Percentiles rank a stretch among this genome's conserved stretches.
These are phyloP conservation scores for Fusarium austroafricanum DNA, from an alignment of 2,329 filamentous ascomycete species.

Conservation along the genomic window DNA sequence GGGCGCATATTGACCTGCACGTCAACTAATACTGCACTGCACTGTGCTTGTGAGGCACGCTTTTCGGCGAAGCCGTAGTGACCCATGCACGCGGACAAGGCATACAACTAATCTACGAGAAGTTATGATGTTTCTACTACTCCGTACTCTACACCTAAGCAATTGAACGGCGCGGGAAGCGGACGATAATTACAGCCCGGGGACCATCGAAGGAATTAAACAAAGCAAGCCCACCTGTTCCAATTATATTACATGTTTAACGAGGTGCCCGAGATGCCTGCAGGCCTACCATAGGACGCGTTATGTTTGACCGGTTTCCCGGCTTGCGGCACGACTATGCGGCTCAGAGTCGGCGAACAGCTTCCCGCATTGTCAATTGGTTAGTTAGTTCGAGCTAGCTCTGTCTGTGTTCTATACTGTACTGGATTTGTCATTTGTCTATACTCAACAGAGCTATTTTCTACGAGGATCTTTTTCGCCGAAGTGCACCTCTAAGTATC, in stretches of 20 bases:
- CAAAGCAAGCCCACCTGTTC: background rate
- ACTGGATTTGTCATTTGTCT: background rate
- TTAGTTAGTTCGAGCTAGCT: background rate
- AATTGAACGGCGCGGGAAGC: background rate
- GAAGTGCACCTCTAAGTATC: background rate
- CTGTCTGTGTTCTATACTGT: background rate
- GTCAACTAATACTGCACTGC: slow-evolving; percentile 1
- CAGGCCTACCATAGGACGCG: too few relatives aligned
- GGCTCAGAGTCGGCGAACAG: slow-evolving; percentile 2
- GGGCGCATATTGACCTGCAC: slow-evolving; percentile 8
- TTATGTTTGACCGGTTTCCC: background rate
- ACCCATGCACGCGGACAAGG: slow-evolving; percentile 13
- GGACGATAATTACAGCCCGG: background rate
- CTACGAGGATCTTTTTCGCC: background rate
- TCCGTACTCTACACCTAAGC: background rate
- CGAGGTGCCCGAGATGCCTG: background rate
- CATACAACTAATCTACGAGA: background rate
- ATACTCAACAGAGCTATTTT: background rate
- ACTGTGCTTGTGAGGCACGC: background rate
- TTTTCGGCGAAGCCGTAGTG: slow-evolving; percentile 29
- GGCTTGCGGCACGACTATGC: background rate
- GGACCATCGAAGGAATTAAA: background rate
- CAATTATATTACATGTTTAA: background rate
- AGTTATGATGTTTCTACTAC: background rate
- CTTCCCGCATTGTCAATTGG: background rate